Conservation (phyloP, 2,329 filamentous ascomycete species). For the Fusarium sp. region DNA sequence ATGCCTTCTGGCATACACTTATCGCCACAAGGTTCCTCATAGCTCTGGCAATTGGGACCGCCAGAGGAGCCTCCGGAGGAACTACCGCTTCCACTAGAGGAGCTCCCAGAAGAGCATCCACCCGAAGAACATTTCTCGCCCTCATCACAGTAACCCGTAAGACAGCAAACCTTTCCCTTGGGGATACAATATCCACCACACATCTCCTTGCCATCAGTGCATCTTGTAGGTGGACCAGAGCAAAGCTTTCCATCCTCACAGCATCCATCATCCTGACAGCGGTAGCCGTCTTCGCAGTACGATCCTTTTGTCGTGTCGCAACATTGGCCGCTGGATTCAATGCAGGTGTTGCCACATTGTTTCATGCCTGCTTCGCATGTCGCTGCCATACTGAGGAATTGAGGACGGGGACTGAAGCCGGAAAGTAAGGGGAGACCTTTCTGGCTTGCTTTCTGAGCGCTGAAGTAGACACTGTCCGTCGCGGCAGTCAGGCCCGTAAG, state of each 20-base stretch:
- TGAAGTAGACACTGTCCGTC: constrained; percentile 32
- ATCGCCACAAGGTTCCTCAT: constrained; percentile 36
- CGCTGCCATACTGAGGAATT: constrained; percentile 31
- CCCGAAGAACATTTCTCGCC: constrained; percentile 45
- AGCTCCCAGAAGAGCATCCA: constrained; percentile 34
- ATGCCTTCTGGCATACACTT: constrained; percentile 47
- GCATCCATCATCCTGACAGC: constrained; percentile 49
- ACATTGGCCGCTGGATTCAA: constrained; percentile 47
- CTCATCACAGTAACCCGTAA: constrained; percentile 46
- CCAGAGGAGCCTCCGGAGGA: constrained; percentile 32
- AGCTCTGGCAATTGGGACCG: constrained; percentile 23
- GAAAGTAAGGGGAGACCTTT: constrained; percentile 39
- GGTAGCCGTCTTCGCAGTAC: constrained; percentile 49
- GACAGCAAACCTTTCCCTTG: constrained; percentile 47
- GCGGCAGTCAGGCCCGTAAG: constrained; percentile 42
- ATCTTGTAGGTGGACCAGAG: constrained; percentile 45
- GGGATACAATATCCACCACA: constrained; percentile 50
- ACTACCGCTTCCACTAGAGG: constrained; percentile 29
- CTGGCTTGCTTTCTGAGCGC: constrained; percentile 16
- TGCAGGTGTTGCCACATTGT: constrained; percentile 49
- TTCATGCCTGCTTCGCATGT: constrained; percentile 40
- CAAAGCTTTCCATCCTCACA: constrained; percentile 49
- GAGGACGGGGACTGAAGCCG: constrained; percentile 28
- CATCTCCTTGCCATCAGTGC: constrained; percentile 38
- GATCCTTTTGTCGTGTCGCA: constrained; percentile 45